Base-by-base conservation (phyloP, 177 flowering plant genomes). In the Vitis hybrid region DNA sequence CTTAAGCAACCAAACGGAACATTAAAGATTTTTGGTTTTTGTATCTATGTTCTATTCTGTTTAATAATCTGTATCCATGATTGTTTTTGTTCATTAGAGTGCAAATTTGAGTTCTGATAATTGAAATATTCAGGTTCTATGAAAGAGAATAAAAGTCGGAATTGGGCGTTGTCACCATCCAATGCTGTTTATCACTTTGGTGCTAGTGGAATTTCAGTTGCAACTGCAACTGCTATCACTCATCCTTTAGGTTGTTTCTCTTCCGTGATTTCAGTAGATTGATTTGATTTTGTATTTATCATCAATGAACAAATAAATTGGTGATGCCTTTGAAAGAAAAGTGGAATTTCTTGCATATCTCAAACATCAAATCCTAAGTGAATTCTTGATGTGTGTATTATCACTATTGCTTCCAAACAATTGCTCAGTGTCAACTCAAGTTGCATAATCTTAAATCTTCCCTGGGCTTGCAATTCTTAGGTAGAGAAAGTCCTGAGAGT, bases 121-220 rank as follows among this genome's bases (percentile, higher is more conserved):
- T 33, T 16, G 48, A 60, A 22, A 4, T 45, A 53, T 49, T 19
- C 60, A 75, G 79, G 74, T 10, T 2, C 52, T 45, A 26, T 20
- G 65, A 50, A 58, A 48, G 76, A 29, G 2, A 68, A 63, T 20
- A 76, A 72, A 75, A 75, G 72, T 73, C 79, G 65, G 53, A 80
- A 64, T 48, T 78, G 83, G 82, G 74, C 73, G 12, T 64, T 76
- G 15, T 79, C 90, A 5, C 62, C 82, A 10, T 81, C 97, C 1
- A 66, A 79, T 61, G 78, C 77, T 26, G 60, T 70, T 39, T 81
- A 76, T 71, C 98, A 92, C 70, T 91, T 94, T 49, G 92, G 87
- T 26, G 87, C 97, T 0, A 94, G 97, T 77, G 97, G 95, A 49
- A 68, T 83, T 29, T 79, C 97, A 29, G 97, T 94, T 74, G 94